Evolutionary conservation across 768 basidiomycete species (phyloP), one percentile per base, ranked within the genome.

Genomic region (Mycena galericulata): DNA sequence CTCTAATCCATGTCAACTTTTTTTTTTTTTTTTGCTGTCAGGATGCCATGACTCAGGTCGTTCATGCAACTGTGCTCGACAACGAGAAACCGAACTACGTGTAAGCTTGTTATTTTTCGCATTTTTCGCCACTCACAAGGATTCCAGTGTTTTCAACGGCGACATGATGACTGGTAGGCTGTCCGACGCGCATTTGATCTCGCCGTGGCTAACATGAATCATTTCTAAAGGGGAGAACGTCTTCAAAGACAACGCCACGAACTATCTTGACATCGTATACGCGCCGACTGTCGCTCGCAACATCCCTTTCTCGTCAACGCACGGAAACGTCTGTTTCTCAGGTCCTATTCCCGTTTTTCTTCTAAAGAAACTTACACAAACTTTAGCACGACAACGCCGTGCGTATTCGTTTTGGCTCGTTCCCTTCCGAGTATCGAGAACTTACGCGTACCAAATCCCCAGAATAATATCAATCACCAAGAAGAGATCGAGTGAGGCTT

Each of bases 371-470:
- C 15, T 20, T 10, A 17, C 27, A 17, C 8, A 1, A 20, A 24
- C 8, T 53, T 11, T 14, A 72, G 70, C 71, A 72, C 49, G 71
- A 72, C 54, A 72, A 72, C 40, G 54, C 68, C 0, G 68, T 68
- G 9, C 14, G 67, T 62, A 41, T 18, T 30, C 9, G 0, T 14
- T 36, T 8, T 18, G 15, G 46, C 47, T 43, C 53, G 14, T 2
- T n/a, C 22, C 27, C n/a, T 4, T 46, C 2, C n/a, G 22, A 22
- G 12, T 30, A 34, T 9, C 24, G 17, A 10, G n/a, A 51, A 53
- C 67, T 66, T 30, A 54, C 55, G 15, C 6, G 24, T 4, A n/a
- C 5, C 2, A 27, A 14, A 38, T 26, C 9, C 2, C 8, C 22
- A 54, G 53, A 54, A 54, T 20, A 54, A 54, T 22, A 69, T 72